These are phyloP conservation scores for Bombardia bombarda DNA, from an alignment of 495 filamentous ascomycete genomes.

Conservation along the genomic window DNA sequence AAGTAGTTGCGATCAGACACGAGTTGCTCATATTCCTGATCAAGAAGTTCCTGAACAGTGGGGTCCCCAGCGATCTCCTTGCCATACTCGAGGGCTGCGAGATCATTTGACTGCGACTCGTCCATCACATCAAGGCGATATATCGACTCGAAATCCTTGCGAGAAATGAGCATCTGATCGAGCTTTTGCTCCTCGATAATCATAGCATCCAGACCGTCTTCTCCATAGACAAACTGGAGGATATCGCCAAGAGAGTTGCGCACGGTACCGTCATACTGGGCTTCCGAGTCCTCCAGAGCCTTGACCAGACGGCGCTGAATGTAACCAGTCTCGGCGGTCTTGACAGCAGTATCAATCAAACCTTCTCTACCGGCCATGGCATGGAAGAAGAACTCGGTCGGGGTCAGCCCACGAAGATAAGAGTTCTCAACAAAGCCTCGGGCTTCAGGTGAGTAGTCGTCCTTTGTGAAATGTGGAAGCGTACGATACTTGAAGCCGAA, in stretches of 20 bases:
- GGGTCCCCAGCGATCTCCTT: conserved; percentile 81
- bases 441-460: conserved; percentile 95
- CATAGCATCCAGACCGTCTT: conserved; percentile 88
- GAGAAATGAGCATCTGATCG: conserved; percentile 71
- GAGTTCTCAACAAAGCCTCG: conserved; percentile 99
- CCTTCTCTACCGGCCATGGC: conserved; percentile 99
- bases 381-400: conserved; percentile 98
- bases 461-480: conserved; percentile 95
- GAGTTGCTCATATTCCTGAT: conserved; percentile 82
- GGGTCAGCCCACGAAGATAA: conserved; percentile 90
- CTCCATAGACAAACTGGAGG: conserved; percentile 95
- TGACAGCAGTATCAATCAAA: conserved; percentile 99
- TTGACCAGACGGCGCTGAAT: conserved; percentile 98
- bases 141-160: conserved; percentile 62
- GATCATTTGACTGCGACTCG: conserved; percentile 41
- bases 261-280: conserved; percentile 95
- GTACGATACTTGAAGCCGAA: conserved; percentile 99
- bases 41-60: conserved; percentile 72
- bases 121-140: conserved; percentile 97
- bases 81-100: conserved; percentile 76
- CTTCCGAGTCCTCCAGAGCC: conserved; percentile 93
- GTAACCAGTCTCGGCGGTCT: conserved; percentile 98
- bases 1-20: conserved; percentile 65
- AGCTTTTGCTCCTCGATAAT: conserved; percentile 87
- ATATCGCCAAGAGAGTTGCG: conserved; percentile 95